Percentiles rank a stretch among this genome's conserved stretches.
phyloP scores from a whole-genome alignment of 1,284 basidiomycete genomes.

The Mycena citricolor region DNA sequence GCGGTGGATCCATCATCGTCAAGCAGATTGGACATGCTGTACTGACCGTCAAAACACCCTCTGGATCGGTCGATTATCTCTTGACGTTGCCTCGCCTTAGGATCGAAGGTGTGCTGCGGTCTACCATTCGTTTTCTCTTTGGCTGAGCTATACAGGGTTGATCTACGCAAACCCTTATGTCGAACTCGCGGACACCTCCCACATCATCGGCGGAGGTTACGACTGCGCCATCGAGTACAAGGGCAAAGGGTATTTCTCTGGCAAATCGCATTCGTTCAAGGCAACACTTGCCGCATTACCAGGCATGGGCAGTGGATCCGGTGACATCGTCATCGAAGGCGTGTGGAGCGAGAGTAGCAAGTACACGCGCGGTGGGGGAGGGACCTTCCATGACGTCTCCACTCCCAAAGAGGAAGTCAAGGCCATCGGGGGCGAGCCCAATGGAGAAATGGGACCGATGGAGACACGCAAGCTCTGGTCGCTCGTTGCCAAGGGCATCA shows the following conservation, averaged over 20 bases:
- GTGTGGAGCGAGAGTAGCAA: slow-evolving; percentile 82
- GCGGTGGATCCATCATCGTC: slow-evolving; percentile 77
- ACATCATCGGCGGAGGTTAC: slow-evolving; percentile 77
- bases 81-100: slow-evolving; percentile 87
- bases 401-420: slow-evolving; percentile 73
- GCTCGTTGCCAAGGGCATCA: slow-evolving; percentile 87
- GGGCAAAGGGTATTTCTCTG: slow-evolving; percentile 93
- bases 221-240: slow-evolving; percentile 77
- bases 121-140: slow-evolving; percentile 1
- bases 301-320: slow-evolving; percentile 28
- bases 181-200: slow-evolving; percentile 82
- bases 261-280: slow-evolving; percentile 93
- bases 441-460: slow-evolving; percentile 73
- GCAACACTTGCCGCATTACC: slow-evolving; percentile 54
- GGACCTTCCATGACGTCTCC: slow-evolving; percentile 64
- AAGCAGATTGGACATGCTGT: slow-evolving; percentile 96
- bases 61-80: slow-evolving; percentile 72
- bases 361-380: slow-evolving; percentile 34
- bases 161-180: slow-evolving; percentile 78
- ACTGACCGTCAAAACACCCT: slow-evolving; percentile 67
- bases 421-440: slow-evolving; percentile 46
- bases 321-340: slow-evolving; percentile 68
- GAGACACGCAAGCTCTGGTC: slow-evolving; percentile 90
- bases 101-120: slow-evolving; percentile 57
- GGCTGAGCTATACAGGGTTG: neutral